Base-by-base conservation (phyloP, 2,329 filamentous ascomycete genomes). In the Phyllachora maydis region DNA sequence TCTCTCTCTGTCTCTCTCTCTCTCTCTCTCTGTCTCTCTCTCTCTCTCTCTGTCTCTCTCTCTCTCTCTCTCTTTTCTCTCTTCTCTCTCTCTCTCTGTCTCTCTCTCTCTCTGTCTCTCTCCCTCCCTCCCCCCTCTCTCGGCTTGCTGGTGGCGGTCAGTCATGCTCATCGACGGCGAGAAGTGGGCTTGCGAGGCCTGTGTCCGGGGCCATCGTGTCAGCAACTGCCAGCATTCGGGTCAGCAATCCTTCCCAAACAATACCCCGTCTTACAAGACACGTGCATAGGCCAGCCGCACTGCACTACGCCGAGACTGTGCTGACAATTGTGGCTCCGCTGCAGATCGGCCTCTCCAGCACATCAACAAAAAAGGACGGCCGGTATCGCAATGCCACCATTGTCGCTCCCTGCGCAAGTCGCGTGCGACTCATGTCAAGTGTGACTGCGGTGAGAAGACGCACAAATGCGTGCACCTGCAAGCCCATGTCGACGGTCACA, bases 151-250 rank as follows among this genome's bases (percentile, higher is more conserved):
- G 9, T 20, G n/a, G n/a, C n/a, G n/a, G n/a, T 17, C 16, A 17
- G 6, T 17, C 9, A 83, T 83, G 77, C 62, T 83, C 48, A 77
- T 83, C 49, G 72, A 92, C 62, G 85, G 85, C 51, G 81, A 92
- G 59, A 95, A 95, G 61, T 95, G 69, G 59, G 85, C 85, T 53
- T 95, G 85, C 62, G 79, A 91, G 57, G 83, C 83, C 55, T 98
- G 88, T 57, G 82, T 98, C 47, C 77, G 88, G 52, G 88, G 88
- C 45, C 88, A 98, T 59, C 79, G 88, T 47, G 88, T 98, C 46
- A 95, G 83, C 73, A 92, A 88, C 48, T 98, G 88, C 61, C 81
- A 85, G 50, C 88, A 98, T 52, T 66, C 69, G 49, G 82, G 83
- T 92, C 68, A 59, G 77, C 64, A 32, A 38, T n/a, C n/a, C n/a